A percentile compares a stretch with the other conserved stretches of the same genome.
These are phyloP conservation scores for Fomitopsis betulina DNA, from an alignment of 1,284 basidiomycete species.

Conservation along the genomic window DNA sequence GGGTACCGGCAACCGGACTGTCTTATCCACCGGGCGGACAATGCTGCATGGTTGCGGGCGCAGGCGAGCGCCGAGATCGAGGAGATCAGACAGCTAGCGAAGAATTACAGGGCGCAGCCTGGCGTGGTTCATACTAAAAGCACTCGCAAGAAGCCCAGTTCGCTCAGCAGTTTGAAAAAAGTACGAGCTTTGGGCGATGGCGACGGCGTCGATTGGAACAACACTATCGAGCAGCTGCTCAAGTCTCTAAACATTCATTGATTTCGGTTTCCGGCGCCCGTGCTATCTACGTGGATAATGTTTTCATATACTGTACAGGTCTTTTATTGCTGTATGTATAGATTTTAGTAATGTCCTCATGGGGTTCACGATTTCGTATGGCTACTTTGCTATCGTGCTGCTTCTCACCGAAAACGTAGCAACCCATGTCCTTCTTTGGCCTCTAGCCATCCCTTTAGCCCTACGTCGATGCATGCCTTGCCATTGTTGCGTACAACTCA, in stretches of 20 bases:
- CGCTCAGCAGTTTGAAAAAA: conserved; percentile 16
- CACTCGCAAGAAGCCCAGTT: conserved; percentile 3
- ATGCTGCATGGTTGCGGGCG: conserved; percentile 63
- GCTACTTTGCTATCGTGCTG: too few relatives aligned
- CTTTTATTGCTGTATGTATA: background rate
- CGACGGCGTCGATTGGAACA: conserved; percentile 20
- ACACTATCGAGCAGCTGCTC: conserved; percentile 19
- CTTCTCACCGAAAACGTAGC: too few relatives aligned
- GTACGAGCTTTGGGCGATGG: conserved; percentile 17
- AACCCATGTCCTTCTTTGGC: too few relatives aligned
- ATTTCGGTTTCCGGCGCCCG: background rate
- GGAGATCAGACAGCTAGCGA: conserved; percentile 64
- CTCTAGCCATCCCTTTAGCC: too few relatives aligned
- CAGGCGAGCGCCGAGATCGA: conserved; percentile 67
- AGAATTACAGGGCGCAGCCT: conserved; percentile 36
- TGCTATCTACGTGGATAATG: background rate
- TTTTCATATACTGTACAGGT: background rate
- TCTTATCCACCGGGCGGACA: conserved; percentile 56
- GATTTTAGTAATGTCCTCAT: background rate
- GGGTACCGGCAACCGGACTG: conserved; percentile 54
- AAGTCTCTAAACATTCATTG: conserved; percentile 12
- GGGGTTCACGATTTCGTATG: background rate
- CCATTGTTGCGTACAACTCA: too few relatives aligned
- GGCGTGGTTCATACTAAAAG: conserved; percentile 17
- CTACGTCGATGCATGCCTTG: too few relatives aligned